phyloP scores from a whole-genome alignment of 2,329 filamentous ascomycete species.

The Alternaria conjuncta region DNA sequence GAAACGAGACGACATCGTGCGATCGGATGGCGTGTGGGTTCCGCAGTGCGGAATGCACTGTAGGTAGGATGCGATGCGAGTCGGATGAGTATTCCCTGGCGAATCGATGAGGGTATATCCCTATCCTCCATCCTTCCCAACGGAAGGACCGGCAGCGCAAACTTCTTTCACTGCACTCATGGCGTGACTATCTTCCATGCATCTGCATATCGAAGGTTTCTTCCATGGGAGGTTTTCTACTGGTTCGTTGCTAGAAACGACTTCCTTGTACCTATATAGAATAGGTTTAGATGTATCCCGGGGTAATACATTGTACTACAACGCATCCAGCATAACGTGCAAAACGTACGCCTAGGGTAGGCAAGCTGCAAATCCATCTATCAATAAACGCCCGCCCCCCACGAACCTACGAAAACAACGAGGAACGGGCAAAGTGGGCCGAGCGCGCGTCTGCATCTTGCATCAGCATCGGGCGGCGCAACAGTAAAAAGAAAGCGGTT shows the following conservation, averaged over 20 bases:
- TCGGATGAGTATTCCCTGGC: neutral
- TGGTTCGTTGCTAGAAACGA: neutral
- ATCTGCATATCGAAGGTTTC: neutral
- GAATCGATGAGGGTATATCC: neutral
- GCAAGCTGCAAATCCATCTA: neutral
- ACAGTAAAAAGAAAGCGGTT: neutral
- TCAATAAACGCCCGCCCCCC: neutral
- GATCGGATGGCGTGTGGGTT: too few relatives aligned
- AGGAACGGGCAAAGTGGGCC: neutral
- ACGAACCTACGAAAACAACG: neutral
- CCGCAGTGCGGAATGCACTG: too few relatives aligned
- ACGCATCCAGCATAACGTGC: neutral
- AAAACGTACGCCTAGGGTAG: neutral
- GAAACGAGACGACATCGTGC: too few relatives aligned
- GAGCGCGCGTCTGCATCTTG: neutral
- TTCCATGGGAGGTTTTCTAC: neutral
- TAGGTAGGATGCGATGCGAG: too few relatives aligned
- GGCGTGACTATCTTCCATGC: neutral
- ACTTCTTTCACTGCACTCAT: neutral
- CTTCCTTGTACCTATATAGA: fast-evolving
- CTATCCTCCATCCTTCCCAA: neutral
- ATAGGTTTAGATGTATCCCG: neutral
- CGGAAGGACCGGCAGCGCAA: neutral
- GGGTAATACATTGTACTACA: neutral
- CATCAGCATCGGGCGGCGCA: neutral